Evolutionary conservation across 1,284 basidiomycete species (phyloP).

Genomic region (Thelephora terrestris): DNA sequence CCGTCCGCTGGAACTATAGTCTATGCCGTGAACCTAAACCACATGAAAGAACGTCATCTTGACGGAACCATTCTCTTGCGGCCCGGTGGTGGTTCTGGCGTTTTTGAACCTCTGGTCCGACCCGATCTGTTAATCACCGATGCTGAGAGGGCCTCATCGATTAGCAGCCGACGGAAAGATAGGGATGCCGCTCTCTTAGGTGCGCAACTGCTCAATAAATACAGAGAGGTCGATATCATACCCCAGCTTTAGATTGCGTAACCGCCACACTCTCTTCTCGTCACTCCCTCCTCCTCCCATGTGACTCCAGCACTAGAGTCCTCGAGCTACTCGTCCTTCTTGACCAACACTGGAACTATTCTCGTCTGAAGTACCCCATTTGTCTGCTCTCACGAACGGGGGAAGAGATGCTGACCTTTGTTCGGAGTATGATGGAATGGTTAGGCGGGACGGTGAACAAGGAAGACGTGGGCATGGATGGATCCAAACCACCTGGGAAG

Average conservation of each 20-base stretch:
- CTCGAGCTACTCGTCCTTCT: constrained; percentile 91
- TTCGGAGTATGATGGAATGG: constrained; percentile 98
- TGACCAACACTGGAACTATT: constrained; percentile 97
- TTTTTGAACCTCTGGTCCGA: constrained; percentile 78
- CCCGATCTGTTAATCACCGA: constrained; percentile 94
- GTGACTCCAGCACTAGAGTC: constrained; percentile 88
- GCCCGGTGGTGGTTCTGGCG: constrained; percentile 38
- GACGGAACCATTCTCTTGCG: constrained; percentile 87
- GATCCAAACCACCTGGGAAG: constrained; percentile 34
- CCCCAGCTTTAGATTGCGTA: constrained; percentile 57
- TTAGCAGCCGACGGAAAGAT: constrained; percentile 84
- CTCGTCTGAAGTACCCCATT: constrained; percentile 71
- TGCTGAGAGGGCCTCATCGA: constrained; percentile 73
- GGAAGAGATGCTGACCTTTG: constrained; percentile 90
- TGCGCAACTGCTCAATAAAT: constrained; percentile 24
- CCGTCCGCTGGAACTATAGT: constrained; percentile 93
- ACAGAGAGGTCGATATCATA: background rate
- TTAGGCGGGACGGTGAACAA: constrained; percentile 89
- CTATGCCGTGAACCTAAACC: constrained; percentile 95
- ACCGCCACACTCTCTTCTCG: constrained; percentile 72
- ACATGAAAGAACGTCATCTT: constrained; percentile 92
- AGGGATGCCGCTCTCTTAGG: constrained; percentile 85
- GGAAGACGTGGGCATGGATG: constrained; percentile 68
- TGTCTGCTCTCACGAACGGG: constrained; percentile 89
- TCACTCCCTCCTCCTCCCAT: constrained; percentile 81